Conservation (phyloP, 345 rosid species). For the Aquilaria malaccensis region DNA sequence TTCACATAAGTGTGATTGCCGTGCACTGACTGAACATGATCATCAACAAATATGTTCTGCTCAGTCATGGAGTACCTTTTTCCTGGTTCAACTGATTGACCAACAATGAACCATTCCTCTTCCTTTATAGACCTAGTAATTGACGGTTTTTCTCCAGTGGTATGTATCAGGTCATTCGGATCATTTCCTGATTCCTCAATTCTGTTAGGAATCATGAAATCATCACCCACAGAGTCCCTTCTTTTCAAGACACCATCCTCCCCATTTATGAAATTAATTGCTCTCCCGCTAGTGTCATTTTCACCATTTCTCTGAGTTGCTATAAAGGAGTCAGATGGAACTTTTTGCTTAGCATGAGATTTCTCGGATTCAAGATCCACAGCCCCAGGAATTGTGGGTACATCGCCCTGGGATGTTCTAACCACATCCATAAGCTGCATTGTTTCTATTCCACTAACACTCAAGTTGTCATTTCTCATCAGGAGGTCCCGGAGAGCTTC, state of each 20-base stretch:
- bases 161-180: conserved; percentile 20
- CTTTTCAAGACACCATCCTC: conserved; percentile 40
- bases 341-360: conserved; percentile 18
- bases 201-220: conserved; percentile 35
- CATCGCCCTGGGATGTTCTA: conserved; percentile 23
- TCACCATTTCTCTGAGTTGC: conserved; percentile 24
- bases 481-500: conserved; percentile 65
- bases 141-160: conserved; percentile 26
- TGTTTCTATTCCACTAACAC: conserved; percentile 13
- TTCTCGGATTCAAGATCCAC: conserved; percentile 29
- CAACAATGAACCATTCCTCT: conserved; percentile 54
- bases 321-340: conserved; percentile 39
- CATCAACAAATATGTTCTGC: conserved; percentile 34
- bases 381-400: conserved; percentile 9
- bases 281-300: conserved; percentile 23
- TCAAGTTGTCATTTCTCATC: conserved; percentile 35
- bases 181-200: conserved; percentile 34
- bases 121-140: conserved; percentile 43
- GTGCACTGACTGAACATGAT: conserved; percentile 17
- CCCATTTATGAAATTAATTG: conserved; percentile 39
- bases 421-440: conserved; percentile 22
- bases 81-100: conserved; percentile 26
- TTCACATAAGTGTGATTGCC: conserved; percentile 19
- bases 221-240: conserved; percentile 41
- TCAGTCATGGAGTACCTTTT: conserved; percentile 20